Evolutionary conservation across 192 early-diverging fungal species (phyloP).

Genomic region (Coemansia guatemalensis): DNA sequence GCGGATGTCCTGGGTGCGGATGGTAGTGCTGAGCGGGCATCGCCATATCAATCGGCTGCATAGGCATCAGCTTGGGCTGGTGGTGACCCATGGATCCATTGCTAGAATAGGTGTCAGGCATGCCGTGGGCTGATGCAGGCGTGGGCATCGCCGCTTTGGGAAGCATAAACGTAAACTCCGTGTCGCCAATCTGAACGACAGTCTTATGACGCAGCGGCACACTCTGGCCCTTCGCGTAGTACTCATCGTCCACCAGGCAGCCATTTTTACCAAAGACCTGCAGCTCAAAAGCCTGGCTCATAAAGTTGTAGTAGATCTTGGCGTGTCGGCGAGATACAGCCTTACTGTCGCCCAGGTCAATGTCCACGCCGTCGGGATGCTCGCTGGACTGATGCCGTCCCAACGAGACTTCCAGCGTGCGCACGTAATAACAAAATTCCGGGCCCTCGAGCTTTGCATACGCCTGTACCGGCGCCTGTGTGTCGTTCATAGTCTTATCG

Average conservation of each 20-base stretch:
- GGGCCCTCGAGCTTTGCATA: slow-evolving; percentile 89
- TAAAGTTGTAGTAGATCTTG: slow-evolving; percentile 82
- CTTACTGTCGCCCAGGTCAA: slow-evolving; percentile 82
- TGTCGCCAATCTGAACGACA: slow-evolving; percentile 83
- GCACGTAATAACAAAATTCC: slow-evolving; percentile 82
- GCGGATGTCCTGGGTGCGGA: slow-evolving; percentile 8
- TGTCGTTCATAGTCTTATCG: slow-evolving; percentile 15
- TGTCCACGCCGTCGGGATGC: slow-evolving; percentile 68
- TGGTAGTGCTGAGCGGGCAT: slow-evolving; percentile 4
- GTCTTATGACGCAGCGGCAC: slow-evolving; percentile 58
- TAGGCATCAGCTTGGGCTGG: background rate
- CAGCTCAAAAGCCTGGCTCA: slow-evolving; percentile 78
- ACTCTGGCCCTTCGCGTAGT: slow-evolving; percentile 65
- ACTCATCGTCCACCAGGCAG: slow-evolving; percentile 80
- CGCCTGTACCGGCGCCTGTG: slow-evolving; percentile 69
- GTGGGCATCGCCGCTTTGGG: slow-evolving; percentile 53
- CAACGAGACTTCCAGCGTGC: slow-evolving; percentile 73
- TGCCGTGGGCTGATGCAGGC: slow-evolving; percentile 6
- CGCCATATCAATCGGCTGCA: slow-evolving; percentile 3
- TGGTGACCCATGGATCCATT: background rate
- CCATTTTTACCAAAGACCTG: slow-evolving; percentile 89
- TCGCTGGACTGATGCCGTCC: slow-evolving; percentile 66
- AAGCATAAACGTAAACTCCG: slow-evolving; percentile 77
- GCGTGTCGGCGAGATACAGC: slow-evolving; percentile 86
- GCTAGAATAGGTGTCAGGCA: background rate